These are phyloP conservation scores for Cercospora sp. DNA, from an alignment of 2,329 filamentous ascomycete species.

Conservation along the genomic window DNA sequence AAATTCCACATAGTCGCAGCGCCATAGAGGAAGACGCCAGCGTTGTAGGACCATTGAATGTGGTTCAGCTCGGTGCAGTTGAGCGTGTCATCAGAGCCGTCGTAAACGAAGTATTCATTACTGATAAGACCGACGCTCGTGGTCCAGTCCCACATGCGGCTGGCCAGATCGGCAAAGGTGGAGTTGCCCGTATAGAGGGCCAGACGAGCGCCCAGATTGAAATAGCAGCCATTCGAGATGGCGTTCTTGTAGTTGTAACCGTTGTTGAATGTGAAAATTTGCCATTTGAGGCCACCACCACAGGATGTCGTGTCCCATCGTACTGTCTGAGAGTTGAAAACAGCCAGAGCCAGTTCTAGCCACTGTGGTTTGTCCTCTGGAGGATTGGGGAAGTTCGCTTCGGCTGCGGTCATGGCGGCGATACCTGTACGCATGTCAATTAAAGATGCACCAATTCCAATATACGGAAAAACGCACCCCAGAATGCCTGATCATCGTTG, in stretches of 20 bases:
- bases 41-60: slow-evolving; percentile 52
- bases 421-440: slow-evolving; percentile 37
- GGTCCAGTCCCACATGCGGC: slow-evolving; percentile 41
- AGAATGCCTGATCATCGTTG: slow-evolving; percentile 61
- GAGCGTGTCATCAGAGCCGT: slow-evolving; percentile 46
- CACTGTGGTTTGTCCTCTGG: slow-evolving; percentile 45
- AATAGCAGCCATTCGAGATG: slow-evolving; percentile 56
- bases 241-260: slow-evolving; percentile 53
- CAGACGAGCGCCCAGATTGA: slow-evolving; percentile 51
- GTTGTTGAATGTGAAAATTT: slow-evolving; percentile 50
- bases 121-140: slow-evolving; percentile 57
- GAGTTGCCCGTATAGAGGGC: slow-evolving; percentile 44
- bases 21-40: slow-evolving; percentile 48
- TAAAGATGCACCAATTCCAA: too few species aligned
- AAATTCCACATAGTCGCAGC: slow-evolving; percentile 51
- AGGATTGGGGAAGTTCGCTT: slow-evolving; percentile 51
- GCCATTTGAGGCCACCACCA: slow-evolving; percentile 38
- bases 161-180: slow-evolving; percentile 65
- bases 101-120: slow-evolving; percentile 46
- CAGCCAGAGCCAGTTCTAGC: slow-evolving; percentile 48
- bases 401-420: slow-evolving; percentile 58
- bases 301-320: slow-evolving; percentile 43
- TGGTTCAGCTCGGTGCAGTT: slow-evolving; percentile 49
- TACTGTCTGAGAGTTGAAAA: slow-evolving; percentile 44
- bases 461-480: slow-evolving; percentile 40